Evolutionary conservation across 371 early-diverging fungal species (phyloP), one percentile per base, ranked within the genome.

Genomic region (Haplosporangium sp.): DNA sequence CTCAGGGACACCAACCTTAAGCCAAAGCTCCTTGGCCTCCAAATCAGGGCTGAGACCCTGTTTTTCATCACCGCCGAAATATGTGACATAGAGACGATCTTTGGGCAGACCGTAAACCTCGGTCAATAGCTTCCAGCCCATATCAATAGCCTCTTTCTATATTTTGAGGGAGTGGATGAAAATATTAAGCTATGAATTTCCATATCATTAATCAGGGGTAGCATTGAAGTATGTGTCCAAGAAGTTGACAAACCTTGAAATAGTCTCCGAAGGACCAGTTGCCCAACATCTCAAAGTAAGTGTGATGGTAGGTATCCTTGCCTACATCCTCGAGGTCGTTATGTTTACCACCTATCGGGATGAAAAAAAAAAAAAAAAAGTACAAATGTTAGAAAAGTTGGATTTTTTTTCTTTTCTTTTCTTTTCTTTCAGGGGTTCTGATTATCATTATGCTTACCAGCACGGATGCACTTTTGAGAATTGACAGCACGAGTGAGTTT

Each of bases 181-280:
- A 27, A 27, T 27, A 27, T 27, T 27, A 27, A 27, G 27, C 1
- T 27, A 13, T 20, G 20, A 50, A 19, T 39, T 5, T 44, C 44
- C 13, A 13, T 1, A 44, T 44, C 44, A 44, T 44, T 8, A 13
- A 44, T 44, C 44, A 44, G 8, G 11, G 13, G 3, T 44, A 44
- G 5, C 9, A 44, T 27, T 27, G 8, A 35, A 35, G 19, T 13
- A 55, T 9, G 35, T 35, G 0, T 27, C 27, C 27, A 27, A 27
- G 5, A 55, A 8, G 8, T 27, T 6, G 15, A 27, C 9, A 11
- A 70, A 92, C 93, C 93, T 99, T 99, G 87, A 99, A 99, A 86
- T 99, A 99, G 82, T 99, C 98, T 65, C 99, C 99, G 89, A 99
- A 99, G 27, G 99, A 99, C 99, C 99, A 99, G 90, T 99, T 99